Conservation (phyloP, 768 basidiomycete species). For the Trichaptum fuscoviolaceum region DNA sequence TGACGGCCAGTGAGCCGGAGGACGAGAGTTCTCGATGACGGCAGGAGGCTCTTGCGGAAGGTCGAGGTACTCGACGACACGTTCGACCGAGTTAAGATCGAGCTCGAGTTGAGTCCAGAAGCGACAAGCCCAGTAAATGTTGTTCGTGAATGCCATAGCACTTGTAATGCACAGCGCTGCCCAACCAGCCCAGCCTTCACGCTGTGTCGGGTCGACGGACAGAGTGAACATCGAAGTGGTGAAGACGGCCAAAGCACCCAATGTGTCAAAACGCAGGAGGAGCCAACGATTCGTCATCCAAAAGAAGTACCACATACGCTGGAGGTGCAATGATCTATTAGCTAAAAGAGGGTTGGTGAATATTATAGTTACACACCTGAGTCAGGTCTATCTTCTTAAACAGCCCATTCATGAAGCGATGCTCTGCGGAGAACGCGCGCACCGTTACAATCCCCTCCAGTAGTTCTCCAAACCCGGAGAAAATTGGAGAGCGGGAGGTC, state of each 20-base stretch:
- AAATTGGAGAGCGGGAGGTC: constrained; percentile 79
- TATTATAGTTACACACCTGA: constrained; percentile 39
- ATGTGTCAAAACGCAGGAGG: constrained; percentile 72
- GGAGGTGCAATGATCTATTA: constrained; percentile 24
- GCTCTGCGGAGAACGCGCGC: constrained; percentile 83
- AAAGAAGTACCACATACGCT: constrained; percentile 70
- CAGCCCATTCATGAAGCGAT: constrained; percentile 67
- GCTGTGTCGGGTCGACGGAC: constrained; percentile 38
- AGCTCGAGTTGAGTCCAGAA: constrained; percentile 58
- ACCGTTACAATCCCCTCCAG: constrained; percentile 91
- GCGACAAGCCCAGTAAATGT: constrained; percentile 46
- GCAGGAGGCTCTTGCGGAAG: constrained; percentile 84
- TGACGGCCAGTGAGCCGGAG: constrained; percentile 93
- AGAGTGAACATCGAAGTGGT: constrained; percentile 75
- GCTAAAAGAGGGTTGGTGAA: neutral
- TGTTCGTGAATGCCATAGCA: constrained; percentile 54
- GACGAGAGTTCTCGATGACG: constrained; percentile 64
- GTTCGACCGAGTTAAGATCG: constrained; percentile 83
- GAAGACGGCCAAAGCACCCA: constrained; percentile 70
- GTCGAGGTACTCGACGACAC: constrained; percentile 86
- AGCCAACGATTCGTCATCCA: constrained; percentile 93
- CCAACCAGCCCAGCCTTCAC: constrained; percentile 48
- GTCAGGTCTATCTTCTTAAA: constrained; percentile 72
- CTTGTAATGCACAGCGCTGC: constrained; percentile 69
- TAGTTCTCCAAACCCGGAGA: constrained; percentile 76